phyloP scores from a whole-genome alignment of 2,329 filamentous ascomycete species.

The Fonsecaea monophora region DNA sequence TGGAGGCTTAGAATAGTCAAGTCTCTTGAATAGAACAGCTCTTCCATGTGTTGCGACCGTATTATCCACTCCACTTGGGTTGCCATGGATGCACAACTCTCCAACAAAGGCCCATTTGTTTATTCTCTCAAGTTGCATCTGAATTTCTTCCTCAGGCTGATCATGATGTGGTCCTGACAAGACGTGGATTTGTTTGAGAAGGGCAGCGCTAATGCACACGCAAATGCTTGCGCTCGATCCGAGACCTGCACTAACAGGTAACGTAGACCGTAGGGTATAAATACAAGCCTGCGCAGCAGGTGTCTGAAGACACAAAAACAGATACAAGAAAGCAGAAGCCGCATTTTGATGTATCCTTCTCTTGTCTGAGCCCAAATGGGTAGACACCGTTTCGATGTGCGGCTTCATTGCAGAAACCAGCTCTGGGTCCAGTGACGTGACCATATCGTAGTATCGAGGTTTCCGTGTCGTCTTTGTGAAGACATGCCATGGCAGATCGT shows the following conservation, averaged over 20 bases:
- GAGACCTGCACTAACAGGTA: conserved; percentile 88
- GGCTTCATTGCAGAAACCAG: conserved; percentile 81
- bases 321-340: conserved; percentile 86
- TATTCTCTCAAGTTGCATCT: conserved; percentile 89
- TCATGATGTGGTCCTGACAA: conserved; percentile 90
- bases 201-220: conserved; percentile 82
- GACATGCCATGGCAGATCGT: conserved; percentile 82
- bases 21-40: conserved; percentile 86
- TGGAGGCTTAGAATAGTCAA: conserved; percentile 78
- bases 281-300: conserved; percentile 79
- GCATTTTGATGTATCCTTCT: conserved; percentile 86
- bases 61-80: conserved; percentile 95
- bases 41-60: conserved; percentile 94
- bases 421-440: conserved; percentile 82
- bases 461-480: conserved; percentile 86
- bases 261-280: conserved; percentile 90
- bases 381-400: conserved; percentile 74
- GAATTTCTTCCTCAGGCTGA: conserved; percentile 85
- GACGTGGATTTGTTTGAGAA: conserved; percentile 86
- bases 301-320: conserved; percentile 86
- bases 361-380: conserved; percentile 68
- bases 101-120: conserved; percentile 98
- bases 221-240: conserved; percentile 94
- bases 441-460: conserved; percentile 91
- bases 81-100: conserved; percentile 97